Base-by-base conservation (phyloP, 352 stramenopile genomes). In the Phytophthora syringae region DNA sequence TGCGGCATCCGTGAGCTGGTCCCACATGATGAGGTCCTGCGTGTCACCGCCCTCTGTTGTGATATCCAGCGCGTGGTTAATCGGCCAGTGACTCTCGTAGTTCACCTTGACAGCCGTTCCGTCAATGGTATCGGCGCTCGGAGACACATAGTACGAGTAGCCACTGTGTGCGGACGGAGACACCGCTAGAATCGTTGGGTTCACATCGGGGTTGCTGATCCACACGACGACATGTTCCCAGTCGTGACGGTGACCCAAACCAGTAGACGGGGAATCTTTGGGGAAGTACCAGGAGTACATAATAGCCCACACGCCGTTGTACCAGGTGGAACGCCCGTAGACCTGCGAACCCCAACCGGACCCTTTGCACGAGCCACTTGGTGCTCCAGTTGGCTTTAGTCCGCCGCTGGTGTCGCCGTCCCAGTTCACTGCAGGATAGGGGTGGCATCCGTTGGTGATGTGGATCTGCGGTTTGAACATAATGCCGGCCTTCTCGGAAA, bases 221-320 rank as follows among this genome's bases (percentile, higher is more conserved):
- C 70, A 78, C 36, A 78, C 70, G 7, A 78, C 53, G 20, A 71
- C 54, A 44, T 74, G 62, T 51, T 78, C 64, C 70, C 70, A 78
- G 54, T 78, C 64, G 52, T 74, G 70, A 45, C 70, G 70, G 64
- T 77, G 64, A 9, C 70, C 70, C 9, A 74, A 21, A 5, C 42
- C 36, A 9, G 70, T 59, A 47, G 42, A 65, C 18, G 64, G 70
- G 25, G 58, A 70, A 51, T 77, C 70, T 57, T 77, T 74, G 36
- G 70, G 64, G 54, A 77, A 74, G 55, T 77, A 77, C 70, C 70
- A 77, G 28, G 64, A 67, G 70, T 69, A 69, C 61, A 69, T 69
- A 60, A 69, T 52, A 20, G 51, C 61, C 43, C 45, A 69, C 9
- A 37, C 18, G 36, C 40, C 61, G 39, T 69, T 69, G 45, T 69